Conservation (phyloP, 192 early-diverging fungal genomes). For the Coemansia sp. region DNA sequence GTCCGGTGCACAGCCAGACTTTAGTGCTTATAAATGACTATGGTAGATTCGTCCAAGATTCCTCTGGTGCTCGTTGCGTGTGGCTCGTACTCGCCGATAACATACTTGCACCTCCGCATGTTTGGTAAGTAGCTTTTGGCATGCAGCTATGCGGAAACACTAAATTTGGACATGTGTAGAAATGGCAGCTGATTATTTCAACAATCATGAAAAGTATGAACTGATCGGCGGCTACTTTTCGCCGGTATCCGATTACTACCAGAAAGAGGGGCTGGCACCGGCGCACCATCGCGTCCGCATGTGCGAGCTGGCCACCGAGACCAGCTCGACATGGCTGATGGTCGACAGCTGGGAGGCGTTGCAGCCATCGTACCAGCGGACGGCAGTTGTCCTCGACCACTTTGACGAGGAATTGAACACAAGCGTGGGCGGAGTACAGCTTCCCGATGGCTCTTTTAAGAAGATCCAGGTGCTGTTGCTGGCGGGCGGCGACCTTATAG, state of each 20-base stretch:
- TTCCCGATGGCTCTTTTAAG: slow-evolving; percentile 49
- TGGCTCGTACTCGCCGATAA: slow-evolving; percentile 96
- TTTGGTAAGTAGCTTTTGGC: slow-evolving; percentile 73
- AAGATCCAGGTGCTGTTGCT: slow-evolving; percentile 86
- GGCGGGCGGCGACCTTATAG: slow-evolving; percentile 95
- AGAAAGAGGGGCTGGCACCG: slow-evolving; percentile 85
- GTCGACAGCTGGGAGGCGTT: slow-evolving; percentile 92
- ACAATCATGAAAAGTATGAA: slow-evolving; percentile 67
- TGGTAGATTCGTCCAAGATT: slow-evolving; percentile 48
- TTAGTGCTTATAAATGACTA: not conserved
- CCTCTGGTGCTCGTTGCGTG: slow-evolving; percentile 94
- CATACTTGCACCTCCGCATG: slow-evolving; percentile 96
- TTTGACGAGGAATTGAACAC: slow-evolving; percentile 88
- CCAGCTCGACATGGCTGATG: slow-evolving; percentile 89
- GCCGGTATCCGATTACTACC: slow-evolving; percentile 92
- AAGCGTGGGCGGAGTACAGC: slow-evolving; percentile 61
- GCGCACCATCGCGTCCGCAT: slow-evolving; percentile 87
- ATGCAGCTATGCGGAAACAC: not conserved
- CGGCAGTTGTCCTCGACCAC: slow-evolving; percentile 90
- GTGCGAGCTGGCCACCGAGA: slow-evolving; percentile 84
- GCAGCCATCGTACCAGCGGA: slow-evolving; percentile 76
- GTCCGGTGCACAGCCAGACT: not conserved
- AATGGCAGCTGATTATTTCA: slow-evolving; percentile 92
- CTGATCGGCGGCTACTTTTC: slow-evolving; percentile 95
- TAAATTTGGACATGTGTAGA: slow-evolving; percentile 44